Conservation (phyloP, 805 yeast species). For the Metschnikowia santaceciliae region DNA sequence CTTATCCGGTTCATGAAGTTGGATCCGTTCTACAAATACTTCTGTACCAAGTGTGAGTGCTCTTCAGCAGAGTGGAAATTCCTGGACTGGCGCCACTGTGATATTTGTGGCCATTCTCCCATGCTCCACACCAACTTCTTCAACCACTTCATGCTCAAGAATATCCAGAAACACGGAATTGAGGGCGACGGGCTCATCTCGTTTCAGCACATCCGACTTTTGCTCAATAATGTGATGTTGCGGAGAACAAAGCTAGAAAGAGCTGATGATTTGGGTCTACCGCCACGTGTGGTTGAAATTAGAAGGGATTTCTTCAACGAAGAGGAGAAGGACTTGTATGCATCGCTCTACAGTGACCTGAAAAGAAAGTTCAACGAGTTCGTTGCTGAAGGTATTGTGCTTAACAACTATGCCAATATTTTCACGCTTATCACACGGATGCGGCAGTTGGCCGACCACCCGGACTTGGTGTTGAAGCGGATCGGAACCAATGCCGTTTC, state of each 20-base stretch:
- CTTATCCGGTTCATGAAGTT: constrained; percentile 79
- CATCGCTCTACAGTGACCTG: constrained; percentile 81
- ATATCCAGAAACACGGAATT: constrained; percentile 81
- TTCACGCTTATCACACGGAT: constrained; percentile 93
- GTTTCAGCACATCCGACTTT: constrained; percentile 68
- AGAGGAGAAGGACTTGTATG: constrained; percentile 91
- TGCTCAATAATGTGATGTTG: constrained; percentile 79
- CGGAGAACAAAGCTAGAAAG: constrained; percentile 94
- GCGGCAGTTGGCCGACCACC: constrained; percentile 98
- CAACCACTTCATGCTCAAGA: constrained; percentile 92
- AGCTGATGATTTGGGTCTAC: constrained; percentile 95
- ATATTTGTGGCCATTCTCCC: constrained; percentile 81
- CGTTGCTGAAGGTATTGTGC: constrained; percentile 93
- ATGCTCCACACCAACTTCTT: constrained; percentile 95
- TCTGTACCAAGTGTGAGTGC: constrained; percentile 92
- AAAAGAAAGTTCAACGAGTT: constrained; percentile 84
- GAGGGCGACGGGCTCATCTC: constrained; percentile 78
- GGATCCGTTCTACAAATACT: constrained; percentile 84
- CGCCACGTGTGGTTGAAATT: constrained; percentile 91
- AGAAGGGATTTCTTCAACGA: constrained; percentile 85
- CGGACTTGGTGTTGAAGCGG: constrained; percentile 84
- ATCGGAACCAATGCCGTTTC: constrained; percentile 40
- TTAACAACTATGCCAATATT: constrained; percentile 95
- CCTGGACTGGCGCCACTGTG: constrained; percentile 79
- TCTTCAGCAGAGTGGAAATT: constrained; percentile 80